Base-by-base conservation (phyloP, 2,329 filamentous ascomycete species). In the Tolypocladium tropicale region DNA sequence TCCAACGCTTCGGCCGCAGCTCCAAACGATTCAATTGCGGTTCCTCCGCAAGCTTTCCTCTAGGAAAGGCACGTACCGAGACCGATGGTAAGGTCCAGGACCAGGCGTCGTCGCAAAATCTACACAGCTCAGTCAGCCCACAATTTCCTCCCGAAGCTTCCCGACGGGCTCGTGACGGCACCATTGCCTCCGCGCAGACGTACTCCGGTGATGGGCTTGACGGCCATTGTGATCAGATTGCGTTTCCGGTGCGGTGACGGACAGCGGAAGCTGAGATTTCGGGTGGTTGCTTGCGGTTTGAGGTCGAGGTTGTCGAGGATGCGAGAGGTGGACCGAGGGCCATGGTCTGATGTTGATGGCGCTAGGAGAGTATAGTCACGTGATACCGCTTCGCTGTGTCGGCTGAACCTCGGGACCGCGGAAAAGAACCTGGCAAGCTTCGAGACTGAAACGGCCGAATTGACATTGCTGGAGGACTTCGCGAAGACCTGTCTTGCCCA, bases 41-140 rank as follows among this genome's bases (percentile, higher is more conserved):
- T 66, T 64, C 59, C 62, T 64, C 56, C 62, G 57, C 48, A 58
- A 57, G 52, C 53, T 55, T 36, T 49, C 57, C 52, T 39, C 55
- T 32, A 52, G 18, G 55, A n/a, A 16, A 52, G n/a, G 18, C 52
- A 74, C 79, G 59, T 75, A 83, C 80, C 79, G 57, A 84, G 74
- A 61, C 73, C 78, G 67, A 83, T 76, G 57, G 72, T 66, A 58
- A 84, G 73, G 67, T 84, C 81, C 62, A 77, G 68, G 66, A 84
- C 74, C 68, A 84, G 78, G 69, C 75, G 74, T 70, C 79, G 76
- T 72, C 79, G 79, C 71, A 84, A 78, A 77, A 83, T 84, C 81
- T 84, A 63, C 55, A 46, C 52, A 53, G 53, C n/a, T 58, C 60
- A 62, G 70, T 73, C 71, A 72, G 72, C 67, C 63, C 58, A 63